These are phyloP conservation scores for Prunus campanulata DNA, from an alignment of 306 rosid genomes.

Conservation along the genomic window DNA sequence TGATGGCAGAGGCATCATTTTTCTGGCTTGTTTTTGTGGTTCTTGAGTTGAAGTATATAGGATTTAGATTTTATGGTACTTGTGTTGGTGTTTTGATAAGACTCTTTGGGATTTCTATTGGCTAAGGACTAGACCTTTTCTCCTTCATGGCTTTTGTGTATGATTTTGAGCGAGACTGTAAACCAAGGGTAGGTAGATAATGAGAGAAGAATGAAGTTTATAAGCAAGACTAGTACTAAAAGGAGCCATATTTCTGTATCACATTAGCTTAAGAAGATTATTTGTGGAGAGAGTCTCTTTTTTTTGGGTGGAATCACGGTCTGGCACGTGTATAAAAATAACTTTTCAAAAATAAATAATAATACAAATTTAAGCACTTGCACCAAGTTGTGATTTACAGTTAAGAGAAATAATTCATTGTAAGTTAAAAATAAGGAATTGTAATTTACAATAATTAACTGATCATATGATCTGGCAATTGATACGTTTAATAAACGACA, in stretches of 20 bases:
- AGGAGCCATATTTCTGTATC: neutral
- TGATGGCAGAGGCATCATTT: conserved; percentile 24
- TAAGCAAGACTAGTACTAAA: neutral
- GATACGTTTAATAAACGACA: neutral
- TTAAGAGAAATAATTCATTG: too few relatives aligned
- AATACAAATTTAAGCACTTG: too few relatives aligned
- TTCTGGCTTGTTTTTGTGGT: neutral
- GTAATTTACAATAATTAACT: too few relatives aligned
- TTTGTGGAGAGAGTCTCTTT: too few relatives aligned
- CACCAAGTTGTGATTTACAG: too few relatives aligned
- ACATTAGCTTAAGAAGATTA: neutral
- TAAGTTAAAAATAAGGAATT: too few relatives aligned
- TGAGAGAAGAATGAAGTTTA: conserved; percentile 7
- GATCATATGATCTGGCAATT: too few relatives aligned
- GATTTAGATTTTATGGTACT: too few relatives aligned
- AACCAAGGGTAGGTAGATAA: neutral
- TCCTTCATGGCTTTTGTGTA: neutral
- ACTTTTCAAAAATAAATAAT: too few relatives aligned
- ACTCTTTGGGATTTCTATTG: neutral
- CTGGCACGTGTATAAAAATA: neutral
- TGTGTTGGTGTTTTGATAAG: neutral
- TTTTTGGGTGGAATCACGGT: neutral
- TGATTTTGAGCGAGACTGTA: neutral
- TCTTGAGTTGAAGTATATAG: neutral
- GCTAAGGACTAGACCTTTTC: neutral